Evolutionary conservation across 2,329 filamentous ascomycete species (phyloP).

Genomic region (Colletotrichum lini): DNA sequence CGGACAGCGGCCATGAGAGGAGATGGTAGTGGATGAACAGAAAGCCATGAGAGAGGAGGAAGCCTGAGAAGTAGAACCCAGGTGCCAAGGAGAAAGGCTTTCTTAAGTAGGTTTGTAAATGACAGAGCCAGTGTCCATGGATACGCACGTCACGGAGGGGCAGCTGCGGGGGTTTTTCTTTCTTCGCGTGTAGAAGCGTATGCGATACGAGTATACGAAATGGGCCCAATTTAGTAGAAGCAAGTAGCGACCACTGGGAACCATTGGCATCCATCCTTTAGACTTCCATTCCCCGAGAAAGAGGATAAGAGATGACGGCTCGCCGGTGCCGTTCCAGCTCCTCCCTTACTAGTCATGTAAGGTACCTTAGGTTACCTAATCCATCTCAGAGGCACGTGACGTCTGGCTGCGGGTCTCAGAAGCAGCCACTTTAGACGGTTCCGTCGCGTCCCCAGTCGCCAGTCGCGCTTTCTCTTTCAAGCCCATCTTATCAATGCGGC

Average conservation of each 20-base stretch:
- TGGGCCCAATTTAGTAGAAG: slow-evolving; percentile 4
- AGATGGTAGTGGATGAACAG: not conserved
- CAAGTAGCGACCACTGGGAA: not conserved
- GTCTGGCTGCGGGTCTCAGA: slow-evolving; percentile 7
- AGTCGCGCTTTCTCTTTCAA: slow-evolving; percentile 30
- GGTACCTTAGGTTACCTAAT: slow-evolving; percentile 7
- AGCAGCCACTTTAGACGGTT: slow-evolving; percentile 30
- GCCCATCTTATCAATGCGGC: slow-evolving; percentile 24
- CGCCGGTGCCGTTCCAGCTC: not conserved
- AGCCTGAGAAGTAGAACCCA: not conserved
- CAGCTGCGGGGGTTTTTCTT: not conserved
- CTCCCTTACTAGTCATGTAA: too few species aligned
- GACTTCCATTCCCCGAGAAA: not conserved
- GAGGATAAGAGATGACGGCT: not conserved
- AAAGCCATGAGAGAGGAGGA: not conserved
- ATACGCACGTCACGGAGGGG: slow-evolving; percentile 5
- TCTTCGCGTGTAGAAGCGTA: not conserved
- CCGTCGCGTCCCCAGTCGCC: slow-evolving; percentile 17
- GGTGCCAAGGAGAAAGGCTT: not conserved
- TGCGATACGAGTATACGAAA: slow-evolving; percentile 8
- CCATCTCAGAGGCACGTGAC: not conserved
- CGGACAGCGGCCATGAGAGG: slow-evolving; percentile 28
- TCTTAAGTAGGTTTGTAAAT: not conserved
- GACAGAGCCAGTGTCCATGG: not conserved
- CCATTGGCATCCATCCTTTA: not conserved